A percentile compares a stretch with the other conserved stretches of the same genome.
Evolutionary conservation across 2,329 filamentous ascomycete species (phyloP).

Genomic region (Tolypocladium ophioglossoides): DNA sequence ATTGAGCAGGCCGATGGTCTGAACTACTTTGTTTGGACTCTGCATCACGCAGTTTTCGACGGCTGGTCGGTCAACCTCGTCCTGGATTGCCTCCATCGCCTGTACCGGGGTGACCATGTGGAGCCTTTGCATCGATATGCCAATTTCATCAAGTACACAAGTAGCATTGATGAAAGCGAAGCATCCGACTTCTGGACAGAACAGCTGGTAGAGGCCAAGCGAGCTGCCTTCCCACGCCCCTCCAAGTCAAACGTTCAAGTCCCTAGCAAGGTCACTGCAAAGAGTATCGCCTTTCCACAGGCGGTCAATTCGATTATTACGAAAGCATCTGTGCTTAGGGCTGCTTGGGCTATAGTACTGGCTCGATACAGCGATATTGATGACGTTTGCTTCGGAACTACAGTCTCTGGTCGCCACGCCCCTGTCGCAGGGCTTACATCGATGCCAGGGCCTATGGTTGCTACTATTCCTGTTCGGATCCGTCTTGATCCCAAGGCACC

Average conservation of each 20-base stretch:
- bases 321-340: slow-evolving; percentile 10
- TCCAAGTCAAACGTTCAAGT: not conserved
- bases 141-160: no score
- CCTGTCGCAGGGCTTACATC: slow-evolving; percentile 13
- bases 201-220: not conserved
- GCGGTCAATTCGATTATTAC: slow-evolving; percentile 2
- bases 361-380: slow-evolving; percentile 7
- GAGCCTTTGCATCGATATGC: no score
- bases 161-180: no score
- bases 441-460: slow-evolving; percentile 18
- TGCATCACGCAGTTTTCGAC: no score
- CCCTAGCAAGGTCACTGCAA: not conserved
- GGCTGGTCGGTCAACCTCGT: no score
- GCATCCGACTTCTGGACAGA: not conserved
- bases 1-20: no score
- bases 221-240: not conserved
- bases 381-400: slow-evolving; percentile 16
- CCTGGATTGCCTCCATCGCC: no score
- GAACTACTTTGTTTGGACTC: no score
- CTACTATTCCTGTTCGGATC: slow-evolving; percentile 6
- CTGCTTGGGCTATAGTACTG: slow-evolving; percentile 15
- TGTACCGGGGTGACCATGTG: no score
- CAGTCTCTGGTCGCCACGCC: slow-evolving; percentile 17
- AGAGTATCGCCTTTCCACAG: not conserved
- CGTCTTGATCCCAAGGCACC: not conserved